Evolutionary conservation across 1,284 basidiomycete genomes (phyloP), one percentile per base, ranked within the genome.

Genomic region (Boletus smithii): DNA sequence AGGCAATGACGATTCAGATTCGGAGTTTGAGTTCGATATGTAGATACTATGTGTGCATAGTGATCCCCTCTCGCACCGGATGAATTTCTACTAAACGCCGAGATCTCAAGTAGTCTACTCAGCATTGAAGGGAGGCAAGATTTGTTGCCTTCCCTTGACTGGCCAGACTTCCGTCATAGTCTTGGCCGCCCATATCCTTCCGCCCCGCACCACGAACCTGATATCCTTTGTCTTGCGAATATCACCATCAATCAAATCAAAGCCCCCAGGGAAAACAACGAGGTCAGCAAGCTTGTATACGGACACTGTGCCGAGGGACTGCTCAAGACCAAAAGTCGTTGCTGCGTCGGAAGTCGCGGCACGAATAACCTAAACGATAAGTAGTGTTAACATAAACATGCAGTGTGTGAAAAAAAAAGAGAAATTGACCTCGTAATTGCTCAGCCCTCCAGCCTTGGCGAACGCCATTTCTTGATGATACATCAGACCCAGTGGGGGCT

Each of bases 401-500:
- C 1, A n/a, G 13, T 2, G 14, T 24, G 18, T 17, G 23, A 14
- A 20, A 22, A 31, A 20, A 23, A 36, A 20, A 16, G 27, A 9
- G 13, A 34, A 9, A 45, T 55, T 8, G 9, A 75, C 76, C 65
- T 79, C 74, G 51, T 77, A 79, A 58, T 73, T 76, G 3, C 61
- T 68, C 44, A 66, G 56, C 2, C 85, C 85, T 14, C 85, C 85
- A 14, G 72, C 68, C 42, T 71, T 68, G 13, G 81, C 71, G 61
- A 85, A 85, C 48, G 69, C 73, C 76, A 87, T 81, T 58, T 88
- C 85, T 17, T 77, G 75, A 51, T 88, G 85, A 57, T 87, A 88
- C 66, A 84, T 85, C n/a, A 81, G 58, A 1, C 85, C 85, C 11
- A 85, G 64, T 0, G 85, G 85, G 2, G 79, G 74, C 62, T 88